phyloP scores from a whole-genome alignment of 75 land plant genomes.

The Pinus taeda region DNA sequence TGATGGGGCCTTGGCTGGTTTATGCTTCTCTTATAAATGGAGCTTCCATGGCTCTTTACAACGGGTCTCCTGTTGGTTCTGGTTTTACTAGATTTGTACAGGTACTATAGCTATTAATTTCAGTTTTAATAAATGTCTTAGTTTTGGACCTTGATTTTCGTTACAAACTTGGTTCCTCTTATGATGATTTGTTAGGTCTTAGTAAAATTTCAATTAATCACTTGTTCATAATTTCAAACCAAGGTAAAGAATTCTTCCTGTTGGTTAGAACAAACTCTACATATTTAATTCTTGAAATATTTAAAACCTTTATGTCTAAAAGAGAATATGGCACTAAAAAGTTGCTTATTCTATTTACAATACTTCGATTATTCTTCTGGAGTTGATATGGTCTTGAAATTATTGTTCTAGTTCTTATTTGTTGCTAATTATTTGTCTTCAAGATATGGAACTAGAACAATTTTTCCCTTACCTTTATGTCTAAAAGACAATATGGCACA shows the following conservation, averaged over 20 bases:
- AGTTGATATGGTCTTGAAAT: too few relatives aligned
- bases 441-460: too few relatives aligned
- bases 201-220: neutral
- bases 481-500: too few relatives aligned
- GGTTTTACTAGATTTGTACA: conserved; percentile 92
- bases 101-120: conserved; percentile 31
- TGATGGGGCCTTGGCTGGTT: conserved; percentile 99
- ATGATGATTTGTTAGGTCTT: neutral
- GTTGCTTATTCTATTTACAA: too few relatives aligned
- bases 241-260: neutral
- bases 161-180: neutral
- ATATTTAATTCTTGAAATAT: too few relatives aligned
- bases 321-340: too few relatives aligned
- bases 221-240: neutral
- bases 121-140: neutral
- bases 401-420: too few relatives aligned
- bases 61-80: conserved; percentile 86
- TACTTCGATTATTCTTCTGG: too few relatives aligned
- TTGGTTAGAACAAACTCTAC: too few relatives aligned
- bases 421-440: too few relatives aligned
- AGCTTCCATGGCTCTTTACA: conserved; percentile 86
- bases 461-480: too few relatives aligned
- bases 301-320: too few relatives aligned
- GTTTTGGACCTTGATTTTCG: neutral
- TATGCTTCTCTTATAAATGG: conserved; percentile 87